phyloP scores from a whole-genome alignment of 129 eudicot species.

The Helichrysum umbraculigerum region DNA sequence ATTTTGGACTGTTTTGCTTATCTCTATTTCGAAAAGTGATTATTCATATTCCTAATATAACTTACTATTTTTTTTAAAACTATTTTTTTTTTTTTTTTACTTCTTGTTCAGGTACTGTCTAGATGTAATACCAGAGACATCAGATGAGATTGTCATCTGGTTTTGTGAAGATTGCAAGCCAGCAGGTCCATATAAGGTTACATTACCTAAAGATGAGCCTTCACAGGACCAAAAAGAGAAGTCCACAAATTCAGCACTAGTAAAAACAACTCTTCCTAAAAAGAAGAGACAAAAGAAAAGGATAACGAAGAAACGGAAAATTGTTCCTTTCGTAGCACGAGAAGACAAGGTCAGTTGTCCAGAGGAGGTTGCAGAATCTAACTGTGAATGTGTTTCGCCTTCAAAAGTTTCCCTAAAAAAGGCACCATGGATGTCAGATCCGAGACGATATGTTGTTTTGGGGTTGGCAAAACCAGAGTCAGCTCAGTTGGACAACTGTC shows the following conservation, averaged over 20 bases:
- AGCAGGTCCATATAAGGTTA: background rate
- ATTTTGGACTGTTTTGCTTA: background rate
- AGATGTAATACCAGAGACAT: constrained; percentile 37
- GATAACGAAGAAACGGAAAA: constrained; percentile 12
- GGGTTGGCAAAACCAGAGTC: too few species aligned
- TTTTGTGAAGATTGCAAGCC: constrained; percentile 60
- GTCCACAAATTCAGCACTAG: constrained; percentile 21
- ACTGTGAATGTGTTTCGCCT: background rate
- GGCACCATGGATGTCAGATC: background rate
- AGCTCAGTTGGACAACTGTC: too few species aligned
- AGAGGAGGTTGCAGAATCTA: background rate
- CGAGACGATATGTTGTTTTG: constrained; percentile 16
- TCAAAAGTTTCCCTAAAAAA: background rate
- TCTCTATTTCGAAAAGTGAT: background rate
- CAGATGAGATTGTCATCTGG: constrained; percentile 59
- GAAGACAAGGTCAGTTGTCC: constrained; percentile 2
- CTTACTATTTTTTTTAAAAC: background rate
- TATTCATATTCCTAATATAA: background rate
- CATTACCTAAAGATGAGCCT: constrained; percentile 8
- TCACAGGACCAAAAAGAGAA: constrained; percentile 11
- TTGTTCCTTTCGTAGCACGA: constrained; percentile 5
- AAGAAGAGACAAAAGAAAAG: constrained; percentile 23
- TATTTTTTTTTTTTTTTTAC: background rate
- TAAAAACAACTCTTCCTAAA: constrained; percentile 1
- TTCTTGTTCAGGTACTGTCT: constrained; percentile 59